These are phyloP conservation scores for Apostasia shenzhenica DNA, from an alignment of 106 monocot genomes.

Conservation along the genomic window DNA sequence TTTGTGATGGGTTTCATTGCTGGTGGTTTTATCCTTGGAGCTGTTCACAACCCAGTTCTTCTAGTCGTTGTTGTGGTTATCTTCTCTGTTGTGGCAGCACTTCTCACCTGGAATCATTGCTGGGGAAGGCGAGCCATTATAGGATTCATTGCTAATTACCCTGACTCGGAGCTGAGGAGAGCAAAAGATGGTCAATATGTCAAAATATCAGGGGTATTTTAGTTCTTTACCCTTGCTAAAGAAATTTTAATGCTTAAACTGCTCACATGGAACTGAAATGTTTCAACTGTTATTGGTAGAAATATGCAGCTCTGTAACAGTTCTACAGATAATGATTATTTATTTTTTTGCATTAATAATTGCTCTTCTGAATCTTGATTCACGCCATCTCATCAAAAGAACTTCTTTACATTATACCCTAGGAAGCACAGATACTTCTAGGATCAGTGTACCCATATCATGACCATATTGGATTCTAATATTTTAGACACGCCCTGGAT, in stretches of 20 bases:
- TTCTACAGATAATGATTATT: neutral
- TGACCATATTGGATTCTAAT: too few species aligned
- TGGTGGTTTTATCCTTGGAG: slow-evolving; percentile 9
- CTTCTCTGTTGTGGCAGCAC: slow-evolving; percentile 9
- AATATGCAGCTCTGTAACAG: too few species aligned
- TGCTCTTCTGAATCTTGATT: too few species aligned
- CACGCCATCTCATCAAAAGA: too few species aligned
- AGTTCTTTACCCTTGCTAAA: neutral
- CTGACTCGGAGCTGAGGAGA: slow-evolving; percentile 36
- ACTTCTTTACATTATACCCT: too few species aligned
- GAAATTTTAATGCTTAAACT: neutral
- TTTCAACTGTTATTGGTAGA: neutral
- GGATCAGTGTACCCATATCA: too few species aligned
- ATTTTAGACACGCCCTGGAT: too few species aligned
- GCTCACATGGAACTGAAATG: too few species aligned
- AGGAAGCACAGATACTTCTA: too few species aligned
- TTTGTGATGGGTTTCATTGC: slow-evolving; percentile 18
- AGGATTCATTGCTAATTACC: slow-evolving; percentile 21
- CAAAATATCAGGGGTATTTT: slow-evolving; percentile 39
- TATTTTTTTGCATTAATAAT: neutral
- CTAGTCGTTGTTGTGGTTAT: slow-evolving; percentile 8
- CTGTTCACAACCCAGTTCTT: slow-evolving; percentile 12
- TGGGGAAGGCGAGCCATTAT: slow-evolving; percentile 16
- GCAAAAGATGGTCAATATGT: slow-evolving; percentile 45
- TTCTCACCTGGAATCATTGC: slow-evolving; percentile 11